A percentile compares a stretch with the other conserved stretches of the same genome.
These are phyloP conservation scores for Onygenales sp. DNA, from an alignment of 2,329 filamentous ascomycete genomes.

Conservation along the genomic window DNA sequence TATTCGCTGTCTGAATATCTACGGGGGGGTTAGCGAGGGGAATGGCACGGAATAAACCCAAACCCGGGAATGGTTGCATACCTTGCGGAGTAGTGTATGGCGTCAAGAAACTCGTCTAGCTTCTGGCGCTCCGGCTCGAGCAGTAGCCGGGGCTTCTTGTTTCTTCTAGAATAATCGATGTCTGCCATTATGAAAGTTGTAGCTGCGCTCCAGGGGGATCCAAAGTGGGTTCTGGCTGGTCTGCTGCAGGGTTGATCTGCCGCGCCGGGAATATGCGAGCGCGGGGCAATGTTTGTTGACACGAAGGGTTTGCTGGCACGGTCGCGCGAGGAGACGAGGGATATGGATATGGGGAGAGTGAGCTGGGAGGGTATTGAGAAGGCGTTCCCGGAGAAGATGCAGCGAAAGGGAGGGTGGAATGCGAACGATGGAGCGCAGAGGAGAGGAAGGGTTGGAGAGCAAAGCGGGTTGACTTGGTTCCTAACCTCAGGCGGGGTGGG, in stretches of 20 bases:
- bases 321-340: neutral
- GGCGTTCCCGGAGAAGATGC: neutral
- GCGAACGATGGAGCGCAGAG: neutral
- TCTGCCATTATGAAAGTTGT: conserved; percentile 25
- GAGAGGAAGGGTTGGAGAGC: neutral
- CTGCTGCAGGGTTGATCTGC: neutral
- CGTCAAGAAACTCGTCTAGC: conserved; percentile 84
- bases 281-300: neutral
- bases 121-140: conserved; percentile 71
- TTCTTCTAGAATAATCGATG: conserved; percentile 77
- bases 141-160: conserved; percentile 72
- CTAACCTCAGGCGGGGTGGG: neutral
- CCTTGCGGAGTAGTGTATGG: conserved; percentile 92
- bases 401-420: neutral
- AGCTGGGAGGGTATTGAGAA: too few species aligned
- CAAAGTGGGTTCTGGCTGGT: neutral
- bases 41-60: neutral
- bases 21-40: neutral
- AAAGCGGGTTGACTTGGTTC: neutral
- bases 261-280: neutral
- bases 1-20: conserved; percentile 84
- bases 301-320: neutral
- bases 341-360: neutral
- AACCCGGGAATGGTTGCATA: conserved; percentile 35
- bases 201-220: neutral